These are phyloP conservation scores for Coccomyxa subellipsoidea DNA, from an alignment of 163 green algal species.

Conservation along the genomic window DNA sequence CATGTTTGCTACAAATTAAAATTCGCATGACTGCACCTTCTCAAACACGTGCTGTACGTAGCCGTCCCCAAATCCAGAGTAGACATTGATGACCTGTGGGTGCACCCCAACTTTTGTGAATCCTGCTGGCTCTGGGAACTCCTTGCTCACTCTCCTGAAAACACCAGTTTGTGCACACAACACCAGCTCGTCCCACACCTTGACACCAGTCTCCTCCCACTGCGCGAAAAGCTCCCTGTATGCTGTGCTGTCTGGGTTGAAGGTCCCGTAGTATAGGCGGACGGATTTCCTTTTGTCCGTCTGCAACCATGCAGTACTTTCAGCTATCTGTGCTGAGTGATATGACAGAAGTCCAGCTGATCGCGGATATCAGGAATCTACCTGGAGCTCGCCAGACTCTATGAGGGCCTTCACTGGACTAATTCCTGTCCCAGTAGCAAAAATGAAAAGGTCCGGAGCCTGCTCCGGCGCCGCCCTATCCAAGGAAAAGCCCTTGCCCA, in stretches of 20 bases:
- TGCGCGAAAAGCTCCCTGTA: conserved; percentile 35
- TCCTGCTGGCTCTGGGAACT: no score
- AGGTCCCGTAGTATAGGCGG: conserved; percentile 78
- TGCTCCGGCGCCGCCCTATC: conserved; percentile 66
- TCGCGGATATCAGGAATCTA: background rate
- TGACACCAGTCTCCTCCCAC: conserved; percentile 31
- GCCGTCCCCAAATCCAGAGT: conserved; percentile 34
- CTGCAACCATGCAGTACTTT: conserved; percentile 29
- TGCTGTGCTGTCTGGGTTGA: conserved; percentile 35
- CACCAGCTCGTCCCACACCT: no score
- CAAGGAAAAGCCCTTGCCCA: conserved; percentile 92
- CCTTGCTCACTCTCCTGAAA: no score
- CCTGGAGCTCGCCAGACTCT: conserved; percentile 60
- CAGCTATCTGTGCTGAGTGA: no score
- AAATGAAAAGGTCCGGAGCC: conserved; percentile 73
- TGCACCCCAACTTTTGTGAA: background rate
- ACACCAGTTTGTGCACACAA: no score
- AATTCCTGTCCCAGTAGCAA: conserved; percentile 82
- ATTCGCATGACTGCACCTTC: conserved; percentile 4
- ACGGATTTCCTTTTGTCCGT: conserved; percentile 48
- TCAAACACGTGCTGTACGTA: conserved; percentile 56
- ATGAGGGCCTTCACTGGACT: conserved; percentile 82
- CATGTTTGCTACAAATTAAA: no score
- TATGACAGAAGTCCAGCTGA: background rate
- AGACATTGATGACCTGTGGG: conserved; percentile 39